Evolutionary conservation across 2,329 filamentous ascomycete genomes (phyloP).

Genomic region (Coniochaeta pulveracea): DNA sequence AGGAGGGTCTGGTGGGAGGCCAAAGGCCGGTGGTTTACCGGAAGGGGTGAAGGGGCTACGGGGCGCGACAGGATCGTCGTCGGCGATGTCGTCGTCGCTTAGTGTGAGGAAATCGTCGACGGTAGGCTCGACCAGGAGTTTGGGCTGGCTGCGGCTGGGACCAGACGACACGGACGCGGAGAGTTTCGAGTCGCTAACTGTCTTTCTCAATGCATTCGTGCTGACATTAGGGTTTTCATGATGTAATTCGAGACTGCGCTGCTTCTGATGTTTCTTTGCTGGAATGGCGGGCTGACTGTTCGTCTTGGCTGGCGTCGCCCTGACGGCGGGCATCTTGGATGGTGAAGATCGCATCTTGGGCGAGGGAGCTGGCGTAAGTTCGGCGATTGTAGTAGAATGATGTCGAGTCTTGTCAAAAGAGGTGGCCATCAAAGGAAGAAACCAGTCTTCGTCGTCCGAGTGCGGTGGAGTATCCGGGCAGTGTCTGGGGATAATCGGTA

Average conservation of each 20-base stretch:
- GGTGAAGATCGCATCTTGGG: constrained; percentile 9
- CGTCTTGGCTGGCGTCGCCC: no score
- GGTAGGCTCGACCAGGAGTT: constrained; percentile 36
- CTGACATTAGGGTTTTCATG: not conserved
- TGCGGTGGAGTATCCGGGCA: constrained; percentile 10
- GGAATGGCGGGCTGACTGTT: not conserved
- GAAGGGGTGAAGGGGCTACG: not conserved
- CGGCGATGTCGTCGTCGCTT: constrained; percentile 47
- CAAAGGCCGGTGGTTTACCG: constrained; percentile 7
- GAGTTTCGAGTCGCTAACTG: constrained; percentile 8
- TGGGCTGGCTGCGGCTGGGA: constrained; percentile 12
- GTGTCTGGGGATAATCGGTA: constrained; percentile 8
- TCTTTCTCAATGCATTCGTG: constrained; percentile 7
- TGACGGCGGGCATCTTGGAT: no score
- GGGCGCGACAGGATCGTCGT: constrained; percentile 15
- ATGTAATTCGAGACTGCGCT: not conserved
- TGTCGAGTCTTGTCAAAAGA: constrained; percentile 3
- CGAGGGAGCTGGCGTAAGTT: constrained; percentile 9
- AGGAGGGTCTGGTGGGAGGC: constrained; percentile 9
- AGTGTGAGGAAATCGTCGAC: constrained; percentile 42
- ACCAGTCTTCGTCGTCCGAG: constrained; percentile 9
- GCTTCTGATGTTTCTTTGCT: constrained; percentile 1
- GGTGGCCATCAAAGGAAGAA: constrained; percentile 6
- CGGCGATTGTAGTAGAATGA: not conserved
- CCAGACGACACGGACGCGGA: constrained; percentile 15